Conservation (phyloP, 495 filamentous ascomycete species). For the Tuber brumale region DNA sequence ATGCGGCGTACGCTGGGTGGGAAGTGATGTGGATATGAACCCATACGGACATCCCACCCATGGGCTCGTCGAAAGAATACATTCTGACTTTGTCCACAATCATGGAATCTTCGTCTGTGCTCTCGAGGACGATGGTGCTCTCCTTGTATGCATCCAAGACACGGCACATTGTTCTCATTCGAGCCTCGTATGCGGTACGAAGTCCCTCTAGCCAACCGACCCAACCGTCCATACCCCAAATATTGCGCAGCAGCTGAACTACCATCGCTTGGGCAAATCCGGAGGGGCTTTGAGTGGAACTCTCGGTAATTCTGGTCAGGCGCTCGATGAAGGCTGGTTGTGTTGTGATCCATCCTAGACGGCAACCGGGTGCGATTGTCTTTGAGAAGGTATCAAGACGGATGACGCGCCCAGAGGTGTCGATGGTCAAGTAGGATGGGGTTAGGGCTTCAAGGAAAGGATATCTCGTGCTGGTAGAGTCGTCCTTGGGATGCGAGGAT, state of each 20-base stretch:
- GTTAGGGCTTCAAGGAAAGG: conserved; percentile 76
- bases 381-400: conserved; percentile 78
- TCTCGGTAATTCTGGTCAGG: conserved; percentile 59
- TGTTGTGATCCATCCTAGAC: conserved; percentile 76
- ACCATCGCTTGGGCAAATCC: conserved; percentile 84
- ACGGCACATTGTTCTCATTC: conserved; percentile 69
- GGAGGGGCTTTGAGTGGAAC: conserved; percentile 71
- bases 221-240: conserved; percentile 82
- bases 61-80: conserved; percentile 67
- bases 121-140: conserved; percentile 41
- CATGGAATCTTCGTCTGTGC: conserved; percentile 54
- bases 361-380: conserved; percentile 71
- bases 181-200: conserved; percentile 69
- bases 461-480: conserved; percentile 51
- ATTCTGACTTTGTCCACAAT: conserved; percentile 63
- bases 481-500: conserved; percentile 6
- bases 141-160: conserved; percentile 60
- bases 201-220: conserved; percentile 81
- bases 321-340: conserved; percentile 72
- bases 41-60: conserved; percentile 95
- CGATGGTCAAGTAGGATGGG: conserved; percentile 64
- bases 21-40: conserved; percentile 58
- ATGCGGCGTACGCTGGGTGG: conserved; percentile 60
- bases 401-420: conserved; percentile 80
- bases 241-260: conserved; percentile 58